Percentiles rank a stretch among this genome's conserved stretches.
phyloP scores from a whole-genome alignment of 148 eudicot genomes.

The Camellia sinensis region DNA sequence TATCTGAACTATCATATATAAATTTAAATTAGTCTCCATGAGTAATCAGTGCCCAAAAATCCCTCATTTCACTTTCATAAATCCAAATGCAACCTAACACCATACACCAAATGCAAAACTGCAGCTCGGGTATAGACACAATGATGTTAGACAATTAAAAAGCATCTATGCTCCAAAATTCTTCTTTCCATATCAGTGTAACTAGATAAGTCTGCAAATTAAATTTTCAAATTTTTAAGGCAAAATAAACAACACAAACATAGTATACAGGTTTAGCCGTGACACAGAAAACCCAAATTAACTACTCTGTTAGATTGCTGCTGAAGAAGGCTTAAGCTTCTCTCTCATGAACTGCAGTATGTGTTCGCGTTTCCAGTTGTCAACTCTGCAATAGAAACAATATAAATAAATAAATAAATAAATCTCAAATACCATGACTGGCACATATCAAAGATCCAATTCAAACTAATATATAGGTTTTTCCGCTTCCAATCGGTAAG shows the following conservation, averaged over 20 bases:
- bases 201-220: neutral
- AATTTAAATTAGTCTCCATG: no score
- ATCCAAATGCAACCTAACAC: no score
- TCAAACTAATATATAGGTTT: neutral
- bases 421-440: neutral
- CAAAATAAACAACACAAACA: neutral
- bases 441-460: neutral
- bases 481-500: no score
- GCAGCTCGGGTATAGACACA: no score
- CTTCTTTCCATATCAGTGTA: no score
- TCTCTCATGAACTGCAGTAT: conserved; percentile 67
- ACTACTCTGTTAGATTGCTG: conserved; percentile 27
- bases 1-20: no score
- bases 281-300: neutral
- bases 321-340: conserved; percentile 54
- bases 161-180: no score
- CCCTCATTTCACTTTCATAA: no score
- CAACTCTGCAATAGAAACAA: conserved; percentile 45
- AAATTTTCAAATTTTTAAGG: neutral
- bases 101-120: no score
- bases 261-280: neutral
- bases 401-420: neutral
- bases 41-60: no score
- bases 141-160: no score
- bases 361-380: conserved; percentile 97